Base-by-base conservation (phyloP, 257 asterid genomes). In the Gentiana straminea region DNA sequence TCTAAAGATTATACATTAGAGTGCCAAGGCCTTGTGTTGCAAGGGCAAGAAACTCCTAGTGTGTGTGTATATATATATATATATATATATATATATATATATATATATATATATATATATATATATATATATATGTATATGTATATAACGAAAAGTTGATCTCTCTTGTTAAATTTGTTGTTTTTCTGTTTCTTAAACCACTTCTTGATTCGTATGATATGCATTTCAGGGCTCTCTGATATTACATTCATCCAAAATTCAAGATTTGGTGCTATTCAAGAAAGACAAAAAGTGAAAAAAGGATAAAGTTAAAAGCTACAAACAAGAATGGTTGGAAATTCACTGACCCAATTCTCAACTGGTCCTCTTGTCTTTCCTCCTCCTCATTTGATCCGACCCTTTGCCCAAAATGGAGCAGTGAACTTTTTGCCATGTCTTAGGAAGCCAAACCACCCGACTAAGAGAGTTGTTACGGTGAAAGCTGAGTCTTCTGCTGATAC, bases 251-350 rank as follows among this genome's bases (percentile, higher is more conserved):
- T 49, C 57, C 38, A 13, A 52, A 48, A 8, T 49, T 56, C 38
- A 24, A 24, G 13, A 45, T 13, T 66, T 59, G 48, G 49, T 24
- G 36, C 41, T 50, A 43, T 38, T 38, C 51, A 35, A 37, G 34
- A 59, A 35, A 49, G 5, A 53, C 4, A 33, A 38, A 43, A 10
- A 48, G 35, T 13, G 10, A 35, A n/a, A 7, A 32, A 3, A 1
- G 33, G n/a, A 4, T 15, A 13, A 3, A 5, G 15, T 12, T 7
- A 2, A 13, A 15, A 56, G 39, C 33, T 7, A 41, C 15, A 36
- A 61, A 33, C 35, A 35, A 58, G 13, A 57, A 89, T 85, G 97
- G 81, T 64, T 37, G 86, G 80, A 57, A 79, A 70, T 68, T 61
- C 84, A 34, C 44, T 75, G 58, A 51, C 61, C 60, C 76, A 64